Conservation (phyloP, 768 basidiomycete genomes). For the Agaricus subrufescens region DNA sequence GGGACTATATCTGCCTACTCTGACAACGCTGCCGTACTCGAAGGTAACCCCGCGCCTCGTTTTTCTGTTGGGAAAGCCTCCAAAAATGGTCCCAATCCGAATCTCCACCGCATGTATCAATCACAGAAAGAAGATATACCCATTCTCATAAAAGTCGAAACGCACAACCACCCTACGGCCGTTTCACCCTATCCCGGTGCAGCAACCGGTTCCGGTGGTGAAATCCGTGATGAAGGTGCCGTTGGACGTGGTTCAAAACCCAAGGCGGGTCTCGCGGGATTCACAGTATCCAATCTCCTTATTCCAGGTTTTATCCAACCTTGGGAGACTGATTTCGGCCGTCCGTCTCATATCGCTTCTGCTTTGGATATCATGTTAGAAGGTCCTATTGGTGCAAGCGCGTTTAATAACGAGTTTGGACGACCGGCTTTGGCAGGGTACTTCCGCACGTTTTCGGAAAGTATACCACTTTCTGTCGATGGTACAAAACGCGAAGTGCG, state of each 20-base stretch:
- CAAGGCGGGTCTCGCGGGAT: constrained; percentile 91
- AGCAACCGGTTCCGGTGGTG: constrained; percentile 96
- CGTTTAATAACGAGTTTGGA: constrained; percentile 99
- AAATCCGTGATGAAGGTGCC: constrained; percentile 97
- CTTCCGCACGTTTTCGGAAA: constrained; percentile 91
- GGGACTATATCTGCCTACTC: constrained; percentile 96
- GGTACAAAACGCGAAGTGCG: constrained; percentile 57
- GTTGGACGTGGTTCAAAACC: constrained; percentile 94
- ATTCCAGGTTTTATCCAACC: constrained; percentile 90
- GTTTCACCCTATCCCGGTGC: constrained; percentile 99
- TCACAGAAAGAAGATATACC: constrained; percentile 67
- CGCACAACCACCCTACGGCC: constrained; percentile 98
- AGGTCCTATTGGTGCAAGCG: constrained; percentile 89
- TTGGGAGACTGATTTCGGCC: constrained; percentile 95
- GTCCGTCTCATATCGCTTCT: constrained; percentile 86
- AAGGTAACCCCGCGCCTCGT: constrained; percentile 69
- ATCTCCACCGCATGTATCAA: constrained; percentile 43
- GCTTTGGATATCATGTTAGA: constrained; percentile 97
- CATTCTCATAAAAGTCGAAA: constrained; percentile 96
- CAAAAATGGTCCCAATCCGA: constrained; percentile 16
- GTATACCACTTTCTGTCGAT: constrained; percentile 50
- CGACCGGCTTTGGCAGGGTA: constrained; percentile 90
- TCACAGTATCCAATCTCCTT: constrained; percentile 89
- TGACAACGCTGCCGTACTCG: constrained; percentile 94
- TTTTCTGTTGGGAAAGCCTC: constrained; percentile 51